Evolutionary conservation across 805 yeast species (phyloP).

Genomic region (Wickerhamomyces kurtzmanii): DNA sequence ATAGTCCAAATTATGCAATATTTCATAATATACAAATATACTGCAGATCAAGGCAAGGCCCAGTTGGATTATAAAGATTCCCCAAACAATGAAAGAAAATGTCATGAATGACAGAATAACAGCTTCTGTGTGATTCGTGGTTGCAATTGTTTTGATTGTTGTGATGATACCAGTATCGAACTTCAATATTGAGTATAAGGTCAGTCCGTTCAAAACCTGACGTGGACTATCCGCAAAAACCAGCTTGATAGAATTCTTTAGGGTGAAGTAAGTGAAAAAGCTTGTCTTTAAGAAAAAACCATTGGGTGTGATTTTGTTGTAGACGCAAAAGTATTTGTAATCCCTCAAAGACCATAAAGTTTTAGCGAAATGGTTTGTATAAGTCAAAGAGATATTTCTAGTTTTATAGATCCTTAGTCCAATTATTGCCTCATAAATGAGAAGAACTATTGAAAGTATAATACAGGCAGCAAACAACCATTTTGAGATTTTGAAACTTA

Average conservation of each 20-base stretch:
- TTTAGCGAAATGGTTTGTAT: slow-evolving; percentile 57
- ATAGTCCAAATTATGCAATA: slow-evolving; percentile 26
- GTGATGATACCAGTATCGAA: slow-evolving; percentile 21
- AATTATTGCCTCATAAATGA: slow-evolving; percentile 45
- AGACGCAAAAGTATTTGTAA: slow-evolving; percentile 65
- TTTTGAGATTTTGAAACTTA: slow-evolving; percentile 40
- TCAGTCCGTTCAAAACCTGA: slow-evolving; percentile 74
- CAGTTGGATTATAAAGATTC: slow-evolving; percentile 50
- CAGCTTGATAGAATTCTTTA: slow-evolving; percentile 52
- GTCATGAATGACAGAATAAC: slow-evolving; percentile 69
- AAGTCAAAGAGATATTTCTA: slow-evolving; percentile 57
- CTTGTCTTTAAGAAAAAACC: slow-evolving; percentile 58
- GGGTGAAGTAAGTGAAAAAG: slow-evolving; percentile 52
- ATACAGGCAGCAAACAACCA: slow-evolving; percentile 83
- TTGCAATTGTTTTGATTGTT: slow-evolving; percentile 49
- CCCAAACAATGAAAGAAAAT: slow-evolving; percentile 66
- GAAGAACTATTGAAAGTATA: slow-evolving; percentile 50
- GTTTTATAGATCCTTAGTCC: slow-evolving; percentile 52
- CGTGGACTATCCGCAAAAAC: slow-evolving; percentile 80
- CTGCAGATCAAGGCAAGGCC: slow-evolving; percentile 41
- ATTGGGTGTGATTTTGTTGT: slow-evolving; percentile 59
- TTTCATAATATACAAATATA: slow-evolving; percentile 39
- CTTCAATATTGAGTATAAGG: slow-evolving; percentile 44
- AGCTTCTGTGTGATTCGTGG: slow-evolving; percentile 52
- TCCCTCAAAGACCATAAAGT: slow-evolving; percentile 43